These are phyloP conservation scores for Leptographium lundbergii DNA, from an alignment of 2,329 filamentous ascomycete genomes.

Conservation along the genomic window DNA sequence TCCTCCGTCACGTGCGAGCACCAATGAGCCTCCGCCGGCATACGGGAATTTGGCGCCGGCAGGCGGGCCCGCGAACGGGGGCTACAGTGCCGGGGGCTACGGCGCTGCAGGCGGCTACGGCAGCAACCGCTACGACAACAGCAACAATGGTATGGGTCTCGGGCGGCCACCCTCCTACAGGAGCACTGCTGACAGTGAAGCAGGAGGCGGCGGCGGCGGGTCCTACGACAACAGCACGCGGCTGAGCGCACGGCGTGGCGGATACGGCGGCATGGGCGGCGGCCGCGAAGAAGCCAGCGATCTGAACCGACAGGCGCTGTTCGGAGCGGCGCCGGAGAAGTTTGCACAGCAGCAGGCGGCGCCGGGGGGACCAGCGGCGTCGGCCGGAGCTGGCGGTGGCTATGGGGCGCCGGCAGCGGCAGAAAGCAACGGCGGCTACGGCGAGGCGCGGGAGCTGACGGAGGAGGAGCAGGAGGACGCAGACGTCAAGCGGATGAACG, in stretches of 20 bases:
- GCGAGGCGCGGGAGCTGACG: slow-evolving; percentile 65
- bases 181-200: slow-evolving; percentile 9
- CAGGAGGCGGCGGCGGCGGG: slow-evolving; percentile 9
- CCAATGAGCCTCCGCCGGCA: slow-evolving; percentile 3
- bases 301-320: slow-evolving; percentile 49
- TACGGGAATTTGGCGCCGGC: slow-evolving; percentile 11
- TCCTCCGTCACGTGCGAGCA: slow-evolving; percentile 18
- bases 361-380: slow-evolving; percentile 36
- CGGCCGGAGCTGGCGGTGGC: neutral
- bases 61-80: slow-evolving; percentile 15
- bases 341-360: slow-evolving; percentile 26
- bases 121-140: slow-evolving; percentile 36
- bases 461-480: slow-evolving; percentile 66
- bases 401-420: neutral
- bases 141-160: slow-evolving; percentile 9
- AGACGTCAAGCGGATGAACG: slow-evolving; percentile 59
- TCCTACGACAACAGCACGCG: slow-evolving; percentile 14
- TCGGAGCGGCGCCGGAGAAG: slow-evolving; percentile 40
- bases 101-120: slow-evolving; percentile 39
- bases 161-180: slow-evolving; percentile 10
- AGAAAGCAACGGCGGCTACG: slow-evolving; percentile 36
- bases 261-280: slow-evolving; percentile 48
- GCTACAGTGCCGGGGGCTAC: slow-evolving; percentile 42
- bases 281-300: slow-evolving; percentile 27
- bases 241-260: slow-evolving; percentile 30